phyloP scores from a whole-genome alignment of 345 rosid genomes.

The Erysimum cheiranthoides region DNA sequence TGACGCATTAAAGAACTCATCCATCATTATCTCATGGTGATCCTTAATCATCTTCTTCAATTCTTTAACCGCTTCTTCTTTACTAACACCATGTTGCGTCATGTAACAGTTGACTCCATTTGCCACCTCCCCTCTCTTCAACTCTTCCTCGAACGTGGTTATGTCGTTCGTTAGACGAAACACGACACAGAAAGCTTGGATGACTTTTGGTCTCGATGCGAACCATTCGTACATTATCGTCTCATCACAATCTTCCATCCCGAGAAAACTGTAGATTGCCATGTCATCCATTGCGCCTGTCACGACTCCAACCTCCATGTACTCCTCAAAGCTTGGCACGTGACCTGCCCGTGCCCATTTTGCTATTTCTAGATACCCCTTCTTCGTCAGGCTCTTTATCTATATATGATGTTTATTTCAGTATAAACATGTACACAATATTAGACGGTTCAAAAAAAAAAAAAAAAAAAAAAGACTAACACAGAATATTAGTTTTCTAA shows the following conservation, averaged over 20 bases:
- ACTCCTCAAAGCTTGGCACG: slow-evolving; percentile 19
- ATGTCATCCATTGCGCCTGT: not conserved
- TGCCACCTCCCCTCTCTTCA: not conserved
- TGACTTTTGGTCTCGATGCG: not conserved
- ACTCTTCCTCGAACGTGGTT: not conserved
- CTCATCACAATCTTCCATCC: slow-evolving; percentile 17
- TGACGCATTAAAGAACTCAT: not conserved
- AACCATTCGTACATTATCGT: slow-evolving; percentile 5
- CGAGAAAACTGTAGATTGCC: not conserved
- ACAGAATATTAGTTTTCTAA: too few relatives aligned
- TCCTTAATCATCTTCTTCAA: slow-evolving; percentile 1
- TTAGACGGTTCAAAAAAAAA: too few relatives aligned
- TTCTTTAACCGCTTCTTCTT: not conserved
- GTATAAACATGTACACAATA: too few relatives aligned
- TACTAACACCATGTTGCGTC: slow-evolving; percentile 12
- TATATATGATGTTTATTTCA: too few relatives aligned
- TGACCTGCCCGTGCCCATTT: slow-evolving; percentile 25
- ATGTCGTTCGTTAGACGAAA: slow-evolving; percentile 8
- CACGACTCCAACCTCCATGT: not conserved
- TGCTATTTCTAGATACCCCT: not conserved
- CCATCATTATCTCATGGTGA: not conserved
- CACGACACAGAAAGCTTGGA: not conserved
- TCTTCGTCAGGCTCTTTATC: slow-evolving; percentile 1
- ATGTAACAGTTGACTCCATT: slow-evolving; percentile 1
- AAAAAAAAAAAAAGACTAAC: too few relatives aligned